Percentiles rank a stretch among this genome's conserved stretches.
phyloP scores from a whole-genome alignment of 257 asterid genomes.

The Pogostemon cablin region DNA sequence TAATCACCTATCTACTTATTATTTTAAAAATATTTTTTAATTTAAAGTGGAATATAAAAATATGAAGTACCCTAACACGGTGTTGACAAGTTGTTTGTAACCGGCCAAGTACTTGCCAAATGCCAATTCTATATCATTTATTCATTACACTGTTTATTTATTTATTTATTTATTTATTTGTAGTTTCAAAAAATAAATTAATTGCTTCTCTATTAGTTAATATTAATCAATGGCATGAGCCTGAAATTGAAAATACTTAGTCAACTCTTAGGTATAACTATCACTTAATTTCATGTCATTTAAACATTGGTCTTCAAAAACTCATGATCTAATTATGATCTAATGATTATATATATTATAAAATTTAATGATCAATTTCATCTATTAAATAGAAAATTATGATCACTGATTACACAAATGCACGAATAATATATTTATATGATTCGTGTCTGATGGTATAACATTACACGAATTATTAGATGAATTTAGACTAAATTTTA shows the following conservation, averaged over 20 bases:
- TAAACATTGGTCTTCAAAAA: slow-evolving; percentile 1
- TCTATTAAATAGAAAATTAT: no score
- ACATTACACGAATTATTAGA: no score
- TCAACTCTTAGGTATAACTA: slow-evolving; percentile 31
- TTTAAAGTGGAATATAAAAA: no score
- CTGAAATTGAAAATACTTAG: not conserved
- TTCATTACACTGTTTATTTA: not conserved
- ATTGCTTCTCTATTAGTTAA: not conserved
- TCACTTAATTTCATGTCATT: not conserved
- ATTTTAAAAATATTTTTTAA: not conserved
- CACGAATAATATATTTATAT: no score
- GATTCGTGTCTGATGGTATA: no score
- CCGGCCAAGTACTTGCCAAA: slow-evolving; percentile 23
- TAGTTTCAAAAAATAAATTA: not conserved
- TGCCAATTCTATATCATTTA: slow-evolving; percentile 8
- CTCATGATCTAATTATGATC: slow-evolving; percentile 25
- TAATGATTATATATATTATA: slow-evolving; percentile 3
- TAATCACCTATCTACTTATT: no score
- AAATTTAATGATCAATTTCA: not conserved
- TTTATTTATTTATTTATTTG: not conserved
- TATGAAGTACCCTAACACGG: not conserved
- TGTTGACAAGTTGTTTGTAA: slow-evolving; percentile 11
- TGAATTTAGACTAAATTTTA: no score
- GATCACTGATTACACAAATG: no score
- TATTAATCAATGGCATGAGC: slow-evolving; percentile 2